These are phyloP conservation scores for Ilyonectria robusta DNA, from an alignment of 2,329 filamentous ascomycete species.

Conservation along the genomic window DNA sequence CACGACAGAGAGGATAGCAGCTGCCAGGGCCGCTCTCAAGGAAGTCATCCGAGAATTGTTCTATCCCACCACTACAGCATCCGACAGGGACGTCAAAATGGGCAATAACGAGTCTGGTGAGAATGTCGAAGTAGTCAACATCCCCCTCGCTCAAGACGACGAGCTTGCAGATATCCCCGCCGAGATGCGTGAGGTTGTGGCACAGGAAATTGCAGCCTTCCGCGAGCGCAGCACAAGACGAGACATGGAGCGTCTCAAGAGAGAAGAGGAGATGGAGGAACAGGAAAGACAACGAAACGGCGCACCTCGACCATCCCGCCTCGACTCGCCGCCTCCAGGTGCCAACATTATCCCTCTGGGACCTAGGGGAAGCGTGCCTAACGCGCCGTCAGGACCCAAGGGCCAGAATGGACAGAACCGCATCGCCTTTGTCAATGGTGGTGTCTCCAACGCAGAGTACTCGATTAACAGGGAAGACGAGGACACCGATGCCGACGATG, in stretches of 20 bases:
- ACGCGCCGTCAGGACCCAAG: constrained; percentile 78
- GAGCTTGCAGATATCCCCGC: constrained; percentile 95
- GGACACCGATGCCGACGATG: constrained; percentile 88
- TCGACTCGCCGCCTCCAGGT: constrained; percentile 81
- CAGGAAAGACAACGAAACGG: constrained; percentile 83
- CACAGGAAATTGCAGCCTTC: constrained; percentile 94
- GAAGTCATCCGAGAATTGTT: constrained; percentile 79
- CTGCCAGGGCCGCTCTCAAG: constrained; percentile 77
- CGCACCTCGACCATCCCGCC: constrained; percentile 71
- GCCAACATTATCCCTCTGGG: constrained; percentile 66
- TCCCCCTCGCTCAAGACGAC: constrained; percentile 89
- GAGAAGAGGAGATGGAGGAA: constrained; percentile 94
- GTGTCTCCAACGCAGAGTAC: constrained; percentile 71
- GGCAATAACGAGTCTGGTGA: constrained; percentile 73
- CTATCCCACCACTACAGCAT: constrained; percentile 68
- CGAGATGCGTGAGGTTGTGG: constrained; percentile 95
- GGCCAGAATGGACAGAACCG: constrained; percentile 74
- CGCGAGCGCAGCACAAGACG: constrained; percentile 90
- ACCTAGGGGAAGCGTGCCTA: constrained; percentile 69
- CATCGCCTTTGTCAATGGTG: constrained; percentile 87
- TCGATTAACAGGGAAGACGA: constrained; percentile 81
- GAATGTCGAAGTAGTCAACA: constrained; percentile 88
- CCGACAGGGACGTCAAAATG: constrained; percentile 81
- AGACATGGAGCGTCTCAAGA: constrained; percentile 87
- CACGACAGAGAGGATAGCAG: constrained; percentile 77